Percentiles rank a stretch among this genome's conserved stretches.
Evolutionary conservation across 129 eudicot species (phyloP).

Genomic region (Tagetes erecta): DNA sequence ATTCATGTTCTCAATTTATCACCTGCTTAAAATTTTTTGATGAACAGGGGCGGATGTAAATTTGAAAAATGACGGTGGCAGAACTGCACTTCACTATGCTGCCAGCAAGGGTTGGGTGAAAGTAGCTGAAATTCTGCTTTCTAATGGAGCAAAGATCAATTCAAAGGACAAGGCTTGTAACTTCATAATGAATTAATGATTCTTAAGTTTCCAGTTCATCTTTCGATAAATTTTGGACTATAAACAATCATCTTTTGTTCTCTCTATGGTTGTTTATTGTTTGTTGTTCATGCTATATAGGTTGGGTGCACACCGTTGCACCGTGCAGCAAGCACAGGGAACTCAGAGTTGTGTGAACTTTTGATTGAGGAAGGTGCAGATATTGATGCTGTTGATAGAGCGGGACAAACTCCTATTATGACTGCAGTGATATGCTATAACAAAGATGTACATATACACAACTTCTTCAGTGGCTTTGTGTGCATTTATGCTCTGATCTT

Average conservation of each 20-base stretch:
- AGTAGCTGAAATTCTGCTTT: slow-evolving; percentile 75
- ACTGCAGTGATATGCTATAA: slow-evolving; percentile 70
- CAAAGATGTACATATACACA: slow-evolving; percentile 53
- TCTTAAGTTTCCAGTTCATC: neutral
- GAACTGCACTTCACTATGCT: slow-evolving; percentile 95
- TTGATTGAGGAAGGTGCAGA: slow-evolving; percentile 98
- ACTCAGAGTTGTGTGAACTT: slow-evolving; percentile 65
- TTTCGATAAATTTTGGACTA: neutral
- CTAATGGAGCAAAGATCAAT: slow-evolving; percentile 75
- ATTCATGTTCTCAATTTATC: neutral
- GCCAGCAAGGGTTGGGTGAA: slow-evolving; percentile 93
- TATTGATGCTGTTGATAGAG: slow-evolving; percentile 81
- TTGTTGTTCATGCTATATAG: slow-evolving; percentile 34
- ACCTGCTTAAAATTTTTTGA: slow-evolving; percentile 20
- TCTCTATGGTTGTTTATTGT: neutral
- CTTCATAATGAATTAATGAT: neutral
- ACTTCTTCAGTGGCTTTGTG: slow-evolving; percentile 3
- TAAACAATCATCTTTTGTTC: neutral
- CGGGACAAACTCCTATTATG: slow-evolving; percentile 91
- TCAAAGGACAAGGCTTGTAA: slow-evolving; percentile 75
- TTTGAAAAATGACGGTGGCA: slow-evolving; percentile 81
- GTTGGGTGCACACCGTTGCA: slow-evolving; percentile 97
- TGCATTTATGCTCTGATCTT: neutral
- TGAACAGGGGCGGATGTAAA: slow-evolving; percentile 88
- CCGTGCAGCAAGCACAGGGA: slow-evolving; percentile 98